Evolutionary conservation across 2,329 filamentous ascomycete genomes (phyloP), one percentile per base, ranked within the genome.

Genomic region (Aspergillaceae sp.): DNA sequence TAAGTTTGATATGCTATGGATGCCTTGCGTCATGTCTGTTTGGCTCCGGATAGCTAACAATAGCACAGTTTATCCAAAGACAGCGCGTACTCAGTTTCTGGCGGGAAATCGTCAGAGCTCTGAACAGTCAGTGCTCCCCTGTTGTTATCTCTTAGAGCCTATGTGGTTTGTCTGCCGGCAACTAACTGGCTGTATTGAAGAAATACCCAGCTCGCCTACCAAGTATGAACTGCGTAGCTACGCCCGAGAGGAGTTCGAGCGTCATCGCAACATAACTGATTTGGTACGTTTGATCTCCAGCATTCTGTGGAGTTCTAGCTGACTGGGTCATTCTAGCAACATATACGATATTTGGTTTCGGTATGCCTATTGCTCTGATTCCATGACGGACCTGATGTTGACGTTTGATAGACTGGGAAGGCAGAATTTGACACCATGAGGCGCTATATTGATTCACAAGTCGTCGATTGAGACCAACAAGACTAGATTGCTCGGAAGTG

Each of bases 371-470:
- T 9, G 5, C 5, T 47, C 2, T 5, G 5, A 1, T 29, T 28
- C 29, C 6, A 5, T 10, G 10, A 5, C 7, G 28, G n/a, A 34
- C 41, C 33, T 27, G 27, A 4, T 45, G 26, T 51, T 54, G 41
- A 54, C 27, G 1, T 26, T n/a, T 28, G 29, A 27, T 37, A 70
- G 62, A 72, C 69, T 10, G 71, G 70, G 3, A 73, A 73, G 50
- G 54, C 69, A 2, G 71, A 74, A 48, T 73, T 72, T 42, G 67
- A 73, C 45, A 67, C 61, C 4, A 71, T 73, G 68, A 65, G 58
- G 45, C 62, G 70, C 35, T 72, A 73, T 56, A 67, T 74, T 29
- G 69, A 73, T 45, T 19, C 19, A 19, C 69, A 71, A 51, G 60
- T 62, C 37, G 56, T 54, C 35, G 50, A 56, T 35, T 61, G 48